Percentiles rank a stretch among this genome's conserved stretches.
phyloP scores from a whole-genome alignment of 495 filamentous ascomycete genomes.

The Melanomma pulvis-pyrius region DNA sequence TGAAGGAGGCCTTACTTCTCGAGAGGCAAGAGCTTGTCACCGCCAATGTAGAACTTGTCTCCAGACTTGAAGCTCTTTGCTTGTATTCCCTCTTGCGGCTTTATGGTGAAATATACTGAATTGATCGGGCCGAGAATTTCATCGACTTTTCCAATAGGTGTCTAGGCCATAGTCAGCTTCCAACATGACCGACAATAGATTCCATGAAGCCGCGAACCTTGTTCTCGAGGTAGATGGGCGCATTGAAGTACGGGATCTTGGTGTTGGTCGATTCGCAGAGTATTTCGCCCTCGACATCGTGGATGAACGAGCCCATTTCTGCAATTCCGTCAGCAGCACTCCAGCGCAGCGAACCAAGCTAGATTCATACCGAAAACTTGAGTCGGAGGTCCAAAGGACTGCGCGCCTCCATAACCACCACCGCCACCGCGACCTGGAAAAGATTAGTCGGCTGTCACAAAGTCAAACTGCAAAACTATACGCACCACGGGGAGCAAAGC shows the following conservation, averaged over 20 bases:
- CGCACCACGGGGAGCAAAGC: constrained; percentile 43
- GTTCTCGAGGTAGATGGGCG: constrained; percentile 97
- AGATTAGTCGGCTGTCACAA: constrained; percentile 25
- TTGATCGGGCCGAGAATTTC: constrained; percentile 95
- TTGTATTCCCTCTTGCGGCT: constrained; percentile 92
- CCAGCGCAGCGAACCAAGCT: background rate
- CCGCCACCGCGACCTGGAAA: constrained; percentile 49
- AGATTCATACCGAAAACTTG: constrained; percentile 61
- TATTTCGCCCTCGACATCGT: constrained; percentile 95
- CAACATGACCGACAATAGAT: background rate
- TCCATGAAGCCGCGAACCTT: constrained; percentile 58
- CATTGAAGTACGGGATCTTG: constrained; percentile 99
- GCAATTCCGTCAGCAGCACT: constrained; percentile 20
- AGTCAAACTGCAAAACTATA: constrained; percentile 8
- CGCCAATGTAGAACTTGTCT: constrained; percentile 95
- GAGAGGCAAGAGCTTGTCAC: constrained; percentile 90
- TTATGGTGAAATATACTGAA: constrained; percentile 97
- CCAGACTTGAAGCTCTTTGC: constrained; percentile 91
- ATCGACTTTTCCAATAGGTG: constrained; percentile 88
- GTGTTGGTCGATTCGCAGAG: constrained; percentile 90
- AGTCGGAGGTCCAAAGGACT: constrained; percentile 66
- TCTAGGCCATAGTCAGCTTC: constrained; percentile 55
- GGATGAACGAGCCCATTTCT: constrained; percentile 93
- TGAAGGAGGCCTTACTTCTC: constrained; percentile 62
- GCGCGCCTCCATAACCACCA: background rate